These are phyloP conservation scores for Colletotrichum sp. DNA, from an alignment of 2,329 filamentous ascomycete genomes.

Conservation along the genomic window DNA sequence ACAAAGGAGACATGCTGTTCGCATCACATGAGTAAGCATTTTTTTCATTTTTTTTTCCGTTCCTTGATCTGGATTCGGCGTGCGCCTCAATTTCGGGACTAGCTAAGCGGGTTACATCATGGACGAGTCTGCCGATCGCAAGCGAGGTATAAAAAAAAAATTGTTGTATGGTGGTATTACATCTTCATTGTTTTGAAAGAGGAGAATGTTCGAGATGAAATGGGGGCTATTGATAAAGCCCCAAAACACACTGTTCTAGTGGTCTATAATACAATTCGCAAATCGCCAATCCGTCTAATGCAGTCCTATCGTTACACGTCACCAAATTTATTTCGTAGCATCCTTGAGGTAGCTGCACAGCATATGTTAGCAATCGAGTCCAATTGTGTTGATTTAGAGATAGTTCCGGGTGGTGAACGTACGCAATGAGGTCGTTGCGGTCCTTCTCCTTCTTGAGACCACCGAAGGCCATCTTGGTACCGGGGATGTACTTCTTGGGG, in stretches of 20 bases:
- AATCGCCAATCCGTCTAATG: constrained; percentile 32
- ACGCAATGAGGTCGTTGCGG: constrained; percentile 98
- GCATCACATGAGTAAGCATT: constrained; percentile 2
- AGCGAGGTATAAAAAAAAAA: not conserved
- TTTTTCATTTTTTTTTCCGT: not conserved
- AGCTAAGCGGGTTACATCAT: not conserved
- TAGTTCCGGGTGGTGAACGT: constrained; percentile 47
- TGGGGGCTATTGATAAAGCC: constrained; percentile 2
- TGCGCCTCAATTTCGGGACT: not conserved
- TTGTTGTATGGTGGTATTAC: not conserved
- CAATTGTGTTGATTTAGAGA: not conserved
- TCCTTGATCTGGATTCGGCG: not conserved
- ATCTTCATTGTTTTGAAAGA: constrained; percentile 8
- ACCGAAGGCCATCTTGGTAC: constrained; percentile 99
- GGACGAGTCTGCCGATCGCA: not conserved
- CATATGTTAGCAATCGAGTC: constrained; percentile 26
- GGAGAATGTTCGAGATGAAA: constrained; percentile 17
- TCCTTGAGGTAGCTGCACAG: constrained; percentile 69
- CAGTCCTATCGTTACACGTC: constrained; percentile 23
- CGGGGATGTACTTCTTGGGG: constrained; percentile 99
- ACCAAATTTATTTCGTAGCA: constrained; percentile 66
- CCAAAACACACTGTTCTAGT: constrained; percentile 27
- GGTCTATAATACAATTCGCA: constrained; percentile 31
- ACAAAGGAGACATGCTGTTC: not conserved
- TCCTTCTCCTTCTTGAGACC: constrained; percentile 99